These are phyloP conservation scores for Sparassis latifolia DNA, from an alignment of 1,284 basidiomycete species.

Conservation along the genomic window DNA sequence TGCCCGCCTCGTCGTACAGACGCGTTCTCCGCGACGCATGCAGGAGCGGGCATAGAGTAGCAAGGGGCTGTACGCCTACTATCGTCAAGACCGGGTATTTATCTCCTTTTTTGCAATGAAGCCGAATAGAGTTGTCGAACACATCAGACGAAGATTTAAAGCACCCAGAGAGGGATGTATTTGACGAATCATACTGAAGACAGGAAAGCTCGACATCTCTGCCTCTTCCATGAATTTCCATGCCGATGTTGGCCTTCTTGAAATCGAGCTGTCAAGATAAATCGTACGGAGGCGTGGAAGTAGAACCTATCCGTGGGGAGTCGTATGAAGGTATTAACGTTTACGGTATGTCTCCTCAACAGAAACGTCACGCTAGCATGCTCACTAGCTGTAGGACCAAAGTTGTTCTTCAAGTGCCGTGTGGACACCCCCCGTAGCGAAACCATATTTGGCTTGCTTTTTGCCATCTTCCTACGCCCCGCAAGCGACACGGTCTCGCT, in stretches of 20 bases:
- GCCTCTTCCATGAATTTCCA: conserved; percentile 24
- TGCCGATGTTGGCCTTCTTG: conserved; percentile 18
- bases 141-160: conserved; percentile 9
- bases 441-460: conserved; percentile 35
- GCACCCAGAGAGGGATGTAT: conserved; percentile 13
- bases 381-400: conserved; percentile 5
- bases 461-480: conserved; percentile 32
- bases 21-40: conserved; percentile 31
- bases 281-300: conserved; percentile 15
- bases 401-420: conserved; percentile 23
- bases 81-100: not conserved
- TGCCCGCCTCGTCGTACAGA: conserved; percentile 24
- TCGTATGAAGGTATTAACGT: not conserved
- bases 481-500: conserved; percentile 33
- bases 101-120: not conserved
- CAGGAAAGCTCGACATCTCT: conserved; percentile 18
- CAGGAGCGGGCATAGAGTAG: conserved; percentile 27
- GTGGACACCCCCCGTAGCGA: conserved; percentile 19
- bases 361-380: not conserved
- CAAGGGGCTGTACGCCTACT: not conserved
- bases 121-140: not conserved
- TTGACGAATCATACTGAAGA: conserved; percentile 20
- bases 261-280: conserved; percentile 11
- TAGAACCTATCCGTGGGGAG: not conserved
- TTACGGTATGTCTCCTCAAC: not conserved